phyloP scores from a whole-genome alignment of 108 stramenopile genomes.

The Aurantiochytrium sp. region DNA sequence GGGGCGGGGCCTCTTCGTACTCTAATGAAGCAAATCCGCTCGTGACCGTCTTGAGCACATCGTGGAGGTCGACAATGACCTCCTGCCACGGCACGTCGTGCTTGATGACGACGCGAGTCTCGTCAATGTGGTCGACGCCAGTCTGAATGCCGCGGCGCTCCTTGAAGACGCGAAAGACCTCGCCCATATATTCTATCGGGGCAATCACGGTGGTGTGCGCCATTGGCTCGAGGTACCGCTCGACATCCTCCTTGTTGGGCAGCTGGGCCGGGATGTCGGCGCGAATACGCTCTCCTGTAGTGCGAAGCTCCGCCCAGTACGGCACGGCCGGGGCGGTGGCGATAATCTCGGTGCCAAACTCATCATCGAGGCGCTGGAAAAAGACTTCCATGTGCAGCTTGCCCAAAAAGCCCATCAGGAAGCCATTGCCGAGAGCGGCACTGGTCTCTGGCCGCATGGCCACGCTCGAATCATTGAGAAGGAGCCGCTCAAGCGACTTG shows the following conservation, averaged over 20 bases:
- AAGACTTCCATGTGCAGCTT: constrained; percentile 95
- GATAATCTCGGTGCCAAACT: constrained; percentile 86
- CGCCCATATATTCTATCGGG: constrained; percentile 50
- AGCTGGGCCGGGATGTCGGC: constrained; percentile 89
- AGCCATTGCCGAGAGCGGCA: constrained; percentile 81
- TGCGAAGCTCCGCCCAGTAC: constrained; percentile 67
- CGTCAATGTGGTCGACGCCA: constrained; percentile 43
- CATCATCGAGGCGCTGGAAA: constrained; percentile 85
- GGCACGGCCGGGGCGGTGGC: constrained; percentile 96
- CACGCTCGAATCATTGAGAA: constrained; percentile 84
- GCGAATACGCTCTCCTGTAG: constrained; percentile 43
- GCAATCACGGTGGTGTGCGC: constrained; percentile 64
- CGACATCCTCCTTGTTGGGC: constrained; percentile 65
- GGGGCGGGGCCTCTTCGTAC: constrained; percentile 82
- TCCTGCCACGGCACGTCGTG: constrained; percentile 73
- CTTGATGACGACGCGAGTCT: constrained; percentile 75
- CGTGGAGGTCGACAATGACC: constrained; percentile 96
- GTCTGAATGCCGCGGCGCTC: constrained; percentile 37
- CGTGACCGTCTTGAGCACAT: constrained; percentile 88
- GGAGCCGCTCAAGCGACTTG: constrained; percentile 80
- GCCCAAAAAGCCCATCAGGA: constrained; percentile 93
- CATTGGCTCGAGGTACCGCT: constrained; percentile 74
- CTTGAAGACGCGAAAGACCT: constrained; percentile 50
- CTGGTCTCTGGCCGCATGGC: constrained; percentile 64
- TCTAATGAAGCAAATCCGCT: constrained; percentile 98